phyloP scores from a whole-genome alignment of 352 stramenopile genomes.

The Phytophthora cryptogea region DNA sequence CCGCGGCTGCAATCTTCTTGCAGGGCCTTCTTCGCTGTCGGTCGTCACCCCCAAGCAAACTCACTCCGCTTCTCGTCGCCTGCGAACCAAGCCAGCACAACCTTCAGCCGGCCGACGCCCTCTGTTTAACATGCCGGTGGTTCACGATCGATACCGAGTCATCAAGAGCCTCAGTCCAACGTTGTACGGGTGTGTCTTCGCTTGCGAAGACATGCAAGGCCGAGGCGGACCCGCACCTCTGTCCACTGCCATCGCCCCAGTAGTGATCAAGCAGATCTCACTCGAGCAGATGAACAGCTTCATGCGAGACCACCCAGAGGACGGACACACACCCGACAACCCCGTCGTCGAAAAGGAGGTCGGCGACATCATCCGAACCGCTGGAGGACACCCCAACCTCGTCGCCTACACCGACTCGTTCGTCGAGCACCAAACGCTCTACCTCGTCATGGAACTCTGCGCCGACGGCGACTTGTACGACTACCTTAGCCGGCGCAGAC shows the following conservation, averaged over 20 bases:
- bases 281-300: constrained; percentile 36
- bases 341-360: constrained; percentile 50
- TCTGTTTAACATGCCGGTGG: constrained; percentile 5
- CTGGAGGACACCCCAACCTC: constrained; percentile 49
- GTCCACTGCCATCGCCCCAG: background rate
- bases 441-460: constrained; percentile 53
- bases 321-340: constrained; percentile 37
- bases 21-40: background rate
- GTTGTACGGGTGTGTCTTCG: constrained; percentile 51
- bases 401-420: constrained; percentile 51
- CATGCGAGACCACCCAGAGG: constrained; percentile 19
- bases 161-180: constrained; percentile 43
- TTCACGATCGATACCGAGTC: constrained; percentile 38
- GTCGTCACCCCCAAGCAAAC: background rate
- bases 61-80: constrained; percentile 4
- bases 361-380: constrained; percentile 33
- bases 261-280: constrained; percentile 56
- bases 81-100: background rate
- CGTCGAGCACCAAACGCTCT: constrained; percentile 41
- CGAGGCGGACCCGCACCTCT: constrained; percentile 1
- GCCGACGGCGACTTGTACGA: constrained; percentile 43
- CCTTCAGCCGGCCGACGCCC: background rate
- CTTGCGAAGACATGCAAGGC: constrained; percentile 40
- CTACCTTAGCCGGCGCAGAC: constrained; percentile 26
- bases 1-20: constrained; percentile 16